These are phyloP conservation scores for Candida freyschussii DNA, from an alignment of 1,139 yeast species.

Conservation along the genomic window DNA sequence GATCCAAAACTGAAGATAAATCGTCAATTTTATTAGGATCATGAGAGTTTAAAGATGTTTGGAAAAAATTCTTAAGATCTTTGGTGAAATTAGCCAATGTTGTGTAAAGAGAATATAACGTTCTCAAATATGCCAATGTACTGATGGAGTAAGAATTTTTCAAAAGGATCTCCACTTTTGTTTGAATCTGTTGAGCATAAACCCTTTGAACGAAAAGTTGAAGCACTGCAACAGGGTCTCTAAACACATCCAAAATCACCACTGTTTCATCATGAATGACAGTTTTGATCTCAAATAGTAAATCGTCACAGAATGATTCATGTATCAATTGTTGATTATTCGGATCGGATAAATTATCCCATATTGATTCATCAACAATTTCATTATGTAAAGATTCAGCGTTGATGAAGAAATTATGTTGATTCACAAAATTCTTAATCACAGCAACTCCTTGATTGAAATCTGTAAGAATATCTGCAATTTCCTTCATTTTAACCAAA, in stretches of 20 bases:
- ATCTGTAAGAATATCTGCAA: conserved; percentile 71
- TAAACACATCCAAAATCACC: conserved; percentile 69
- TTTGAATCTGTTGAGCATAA: conserved; percentile 72
- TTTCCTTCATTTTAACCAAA: conserved; percentile 67
- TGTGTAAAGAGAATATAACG: conserved; percentile 62
- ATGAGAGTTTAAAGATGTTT: conserved; percentile 37
- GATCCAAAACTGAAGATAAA: conserved; percentile 60
- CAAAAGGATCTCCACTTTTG: conserved; percentile 58
- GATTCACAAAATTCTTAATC: conserved; percentile 76
- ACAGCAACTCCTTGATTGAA: conserved; percentile 86
- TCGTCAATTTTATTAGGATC: conserved; percentile 39
- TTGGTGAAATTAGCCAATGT: conserved; percentile 60
- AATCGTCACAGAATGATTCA: conserved; percentile 32
- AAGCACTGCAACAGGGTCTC: conserved; percentile 61
- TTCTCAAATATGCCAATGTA: conserved; percentile 71
- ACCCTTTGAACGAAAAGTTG: conserved; percentile 69
- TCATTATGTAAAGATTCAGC: conserved; percentile 37
- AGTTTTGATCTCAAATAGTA: conserved; percentile 37
- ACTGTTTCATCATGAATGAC: conserved; percentile 67
- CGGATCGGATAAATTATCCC: conserved; percentile 46
- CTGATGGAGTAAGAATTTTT: conserved; percentile 62
- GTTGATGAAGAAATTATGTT: conserved; percentile 65
- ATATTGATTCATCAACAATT: conserved; percentile 34
- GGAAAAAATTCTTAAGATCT: conserved; percentile 56
- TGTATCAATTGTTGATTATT: conserved; percentile 35